These are phyloP conservation scores for Plasmodium relictum DNA, from an alignment of 169 alveolate species.

Conservation along the genomic window DNA sequence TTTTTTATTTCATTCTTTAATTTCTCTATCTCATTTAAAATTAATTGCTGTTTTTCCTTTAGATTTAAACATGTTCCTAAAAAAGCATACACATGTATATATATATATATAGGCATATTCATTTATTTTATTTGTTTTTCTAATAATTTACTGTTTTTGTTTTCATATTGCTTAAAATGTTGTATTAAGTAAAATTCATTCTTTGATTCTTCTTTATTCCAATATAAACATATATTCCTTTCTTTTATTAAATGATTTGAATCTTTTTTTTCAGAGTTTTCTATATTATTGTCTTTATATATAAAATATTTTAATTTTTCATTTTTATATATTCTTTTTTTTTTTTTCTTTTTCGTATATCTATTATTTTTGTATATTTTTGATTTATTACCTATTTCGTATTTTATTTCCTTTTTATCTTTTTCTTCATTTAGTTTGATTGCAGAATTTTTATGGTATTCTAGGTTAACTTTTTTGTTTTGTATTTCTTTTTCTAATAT, in stretches of 20 bases:
- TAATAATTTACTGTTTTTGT: not conserved
- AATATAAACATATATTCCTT: constrained; percentile 18
- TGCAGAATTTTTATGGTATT: no score
- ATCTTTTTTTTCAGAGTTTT: not conserved
- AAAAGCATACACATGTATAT: not conserved
- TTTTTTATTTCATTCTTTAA: constrained; percentile 55
- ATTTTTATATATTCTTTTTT: not conserved
- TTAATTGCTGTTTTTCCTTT: constrained; percentile 52
- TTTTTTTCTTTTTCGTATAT: not conserved
- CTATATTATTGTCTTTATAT: not conserved
- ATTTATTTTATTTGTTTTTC: not conserved
- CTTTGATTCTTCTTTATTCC: constrained; percentile 9
- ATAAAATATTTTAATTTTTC: not conserved
- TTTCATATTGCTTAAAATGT: not conserved
- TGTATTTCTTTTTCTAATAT: no score
- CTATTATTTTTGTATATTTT: no score
- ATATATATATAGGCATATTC: not conserved
- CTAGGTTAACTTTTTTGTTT: no score
- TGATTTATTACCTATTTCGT: no score
- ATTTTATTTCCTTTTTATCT: not conserved
- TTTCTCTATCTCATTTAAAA: constrained; percentile 48
- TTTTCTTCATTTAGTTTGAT: not conserved
- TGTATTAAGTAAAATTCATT: not conserved
- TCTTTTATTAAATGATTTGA: not conserved
- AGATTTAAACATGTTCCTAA: constrained; percentile 9